Base-by-base conservation (phyloP, 306 rosid genomes). In the Hippophae gyantsensis region DNA sequence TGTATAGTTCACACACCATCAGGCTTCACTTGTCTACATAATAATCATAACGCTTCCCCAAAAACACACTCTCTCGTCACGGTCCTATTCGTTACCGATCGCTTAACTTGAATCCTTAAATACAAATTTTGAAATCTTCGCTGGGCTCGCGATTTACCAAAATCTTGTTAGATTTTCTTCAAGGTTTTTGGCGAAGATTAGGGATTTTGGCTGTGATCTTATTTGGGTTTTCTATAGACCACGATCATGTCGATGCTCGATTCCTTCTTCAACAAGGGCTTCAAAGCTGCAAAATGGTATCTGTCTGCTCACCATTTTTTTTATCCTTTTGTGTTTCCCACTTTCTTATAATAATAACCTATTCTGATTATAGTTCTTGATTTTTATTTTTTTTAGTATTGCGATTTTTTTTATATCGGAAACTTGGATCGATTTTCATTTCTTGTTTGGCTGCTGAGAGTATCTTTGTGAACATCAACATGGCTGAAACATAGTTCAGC, bases 231-330 rank as follows among this genome's bases (percentile, higher is more conserved):
- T 54, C 64, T 14, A 42, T 42, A 56, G 6, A 9, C 65, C 4
- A 32, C 38, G 38, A 32, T 32, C 80, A 85, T 83, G 95, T 77
- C 93, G 82, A 81, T 85, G 86, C 88, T 90, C 63, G 87, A 79
- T 66, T 85, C 98, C 43, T 76, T 92, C 84, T 88, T 92, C 88
- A 84, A 71, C 87, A 76, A 80, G 78, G 95, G 93, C 75, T 92
- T 92, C 69, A 88, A 82, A 67, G 95, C 95, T 48, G 73, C 86
- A 66, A 84, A 87, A 72, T 92, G 98, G 98, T 92, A 72, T 69
- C 62, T 11, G 9, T 3, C 38, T 7, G 6, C 43, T 14, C 32
- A 12, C 40, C 13, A 6, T 14, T 18, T 48, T 10, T 9, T 13
- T 12, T 18, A 3, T 27, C 23, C 25, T 48, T 26, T 9, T n/a